Evolutionary conservation across 768 basidiomycete genomes (phyloP), one percentile per base, ranked within the genome.

Genomic region (Phylloporus rhodoxanthus): DNA sequence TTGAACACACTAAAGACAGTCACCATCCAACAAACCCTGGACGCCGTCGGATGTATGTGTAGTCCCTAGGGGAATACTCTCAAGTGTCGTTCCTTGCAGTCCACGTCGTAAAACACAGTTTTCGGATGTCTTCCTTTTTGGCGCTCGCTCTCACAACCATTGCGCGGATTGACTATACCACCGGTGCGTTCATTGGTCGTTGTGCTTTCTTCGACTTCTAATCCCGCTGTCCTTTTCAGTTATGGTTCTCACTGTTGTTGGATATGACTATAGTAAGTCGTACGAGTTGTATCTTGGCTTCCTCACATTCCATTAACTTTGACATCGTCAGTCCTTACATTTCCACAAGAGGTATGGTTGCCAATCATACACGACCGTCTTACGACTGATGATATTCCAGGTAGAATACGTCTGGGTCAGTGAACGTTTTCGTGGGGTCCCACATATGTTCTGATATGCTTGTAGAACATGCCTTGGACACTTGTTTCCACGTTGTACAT

Each of bases 341-440:
- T 42, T 13, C 14, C n/a, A 6, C 11, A 17, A 5, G 41, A 42
- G 26, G 41, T 42, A 42, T 7, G n/a, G n/a, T 4, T 20, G 4
- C n/a, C 6, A 17, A 14, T 25, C 14, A 25, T 5, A n/a, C 14
- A 23, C 9, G 23, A 8, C 23, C 23, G 4, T 26, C 3, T 23
- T 15, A 5, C 20, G 2, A 15, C 13, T 40, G 39, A 28, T 8
- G 4, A 13, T 28, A 7, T n/a, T 8, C 7, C 25, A 42, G 41
- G 9, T 42, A 42, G 41, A 42, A 11, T 42, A 42, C 41, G 40
- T 57, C 2, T 57, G 51, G 57, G 57, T 57, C 2, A 10, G 55
- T 3, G 9, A 2, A 20, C 6, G 25, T 9, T 17, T 13, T 26
- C 11, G 0, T 36, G 19, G 37, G n/a, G n/a, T 1, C 3, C 5